Percentiles rank a stretch among this genome's conserved stretches.
Conservation (phyloP, 2,329 filamentous ascomycete species). For the Clarireedia paspali region DNA sequence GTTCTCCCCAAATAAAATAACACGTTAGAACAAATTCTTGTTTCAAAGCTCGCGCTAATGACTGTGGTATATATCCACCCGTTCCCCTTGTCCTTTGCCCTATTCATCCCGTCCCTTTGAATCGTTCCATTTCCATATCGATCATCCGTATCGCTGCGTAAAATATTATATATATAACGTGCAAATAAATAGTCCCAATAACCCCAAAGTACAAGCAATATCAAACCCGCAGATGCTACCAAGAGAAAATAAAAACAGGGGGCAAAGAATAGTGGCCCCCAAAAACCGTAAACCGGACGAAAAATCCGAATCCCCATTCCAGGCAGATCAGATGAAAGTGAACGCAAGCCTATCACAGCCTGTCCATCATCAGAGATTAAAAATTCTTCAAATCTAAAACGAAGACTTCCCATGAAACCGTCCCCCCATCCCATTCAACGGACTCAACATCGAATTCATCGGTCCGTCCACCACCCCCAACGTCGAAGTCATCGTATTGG, state of each 20-base stretch:
- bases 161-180: too few relatives aligned
- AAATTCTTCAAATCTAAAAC: conserved; percentile 12
- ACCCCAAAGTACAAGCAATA: not conserved
- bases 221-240: not conserved
- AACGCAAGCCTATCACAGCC: too few relatives aligned
- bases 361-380: not conserved
- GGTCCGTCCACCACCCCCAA: conserved; percentile 21
- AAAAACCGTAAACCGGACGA: too few relatives aligned
- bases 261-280: too few relatives aligned
- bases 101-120: too few relatives aligned
- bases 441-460: conserved; percentile 24
- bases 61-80: not conserved
- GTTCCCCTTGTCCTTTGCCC: not conserved
- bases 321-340: too few relatives aligned
- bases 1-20: too few relatives aligned
- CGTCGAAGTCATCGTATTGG: conserved; percentile 27
- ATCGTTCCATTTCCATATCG: too few relatives aligned
- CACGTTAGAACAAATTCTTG: too few relatives aligned
- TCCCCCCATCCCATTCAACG: conserved; percentile 18
- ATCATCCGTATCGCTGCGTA: too few relatives aligned
- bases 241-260: not conserved
- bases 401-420: conserved; percentile 24
- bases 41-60: not conserved
- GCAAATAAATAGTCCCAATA: not conserved
- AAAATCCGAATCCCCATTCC: too few relatives aligned